Percentiles rank a stretch among this genome's conserved stretches.
Evolutionary conservation across 768 basidiomycete genomes (phyloP).

Genomic region (Sistotremastrum suecicum): DNA sequence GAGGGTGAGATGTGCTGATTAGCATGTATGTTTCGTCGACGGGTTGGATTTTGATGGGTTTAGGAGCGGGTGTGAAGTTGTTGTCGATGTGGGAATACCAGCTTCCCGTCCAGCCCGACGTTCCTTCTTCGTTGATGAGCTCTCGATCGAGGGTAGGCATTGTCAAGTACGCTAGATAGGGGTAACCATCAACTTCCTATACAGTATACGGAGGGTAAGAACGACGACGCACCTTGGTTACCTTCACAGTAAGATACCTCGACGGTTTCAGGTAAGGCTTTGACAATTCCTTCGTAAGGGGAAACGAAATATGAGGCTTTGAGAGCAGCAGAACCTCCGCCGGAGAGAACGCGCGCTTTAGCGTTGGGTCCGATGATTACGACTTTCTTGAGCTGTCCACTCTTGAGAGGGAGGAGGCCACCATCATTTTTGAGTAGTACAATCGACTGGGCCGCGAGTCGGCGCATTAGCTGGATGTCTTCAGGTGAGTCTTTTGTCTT

Average conservation of each 20-base stretch:
- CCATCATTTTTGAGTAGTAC: slow-evolving; percentile 63
- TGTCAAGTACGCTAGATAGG: slow-evolving; percentile 40
- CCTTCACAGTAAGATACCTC: slow-evolving; percentile 57
- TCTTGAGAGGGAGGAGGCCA: slow-evolving; percentile 37
- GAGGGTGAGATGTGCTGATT: slow-evolving; percentile 40
- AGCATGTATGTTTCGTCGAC: slow-evolving; percentile 33
- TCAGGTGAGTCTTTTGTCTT: slow-evolving; percentile 45
- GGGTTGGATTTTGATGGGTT: too few species aligned
- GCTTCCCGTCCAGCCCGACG: slow-evolving; percentile 49
- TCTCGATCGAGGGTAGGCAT: slow-evolving; percentile 59
- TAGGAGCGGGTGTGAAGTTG: slow-evolving; percentile 33
- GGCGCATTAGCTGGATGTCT: slow-evolving; percentile 48
- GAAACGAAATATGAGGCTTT: slow-evolving; percentile 64
- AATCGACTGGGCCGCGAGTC: slow-evolving; percentile 53
- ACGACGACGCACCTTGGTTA: slow-evolving; percentile 35
- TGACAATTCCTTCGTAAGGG: slow-evolving; percentile 63
- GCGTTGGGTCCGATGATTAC: slow-evolving; percentile 68
- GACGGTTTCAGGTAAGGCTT: slow-evolving; percentile 37
- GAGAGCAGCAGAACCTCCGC: slow-evolving; percentile 60
- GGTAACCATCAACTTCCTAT: neutral
- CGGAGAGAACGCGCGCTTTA: slow-evolving; percentile 45
- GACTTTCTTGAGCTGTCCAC: slow-evolving; percentile 40
- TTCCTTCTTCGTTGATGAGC: slow-evolving; percentile 40
- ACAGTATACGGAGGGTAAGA: too few species aligned
- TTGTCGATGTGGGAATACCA: slow-evolving; percentile 47